A percentile compares a stretch with the other conserved stretches of the same genome.
These are phyloP conservation scores for Schwanniomyces pseudopolymorphus DNA, from an alignment of 805 yeast genomes.

Conservation along the genomic window DNA sequence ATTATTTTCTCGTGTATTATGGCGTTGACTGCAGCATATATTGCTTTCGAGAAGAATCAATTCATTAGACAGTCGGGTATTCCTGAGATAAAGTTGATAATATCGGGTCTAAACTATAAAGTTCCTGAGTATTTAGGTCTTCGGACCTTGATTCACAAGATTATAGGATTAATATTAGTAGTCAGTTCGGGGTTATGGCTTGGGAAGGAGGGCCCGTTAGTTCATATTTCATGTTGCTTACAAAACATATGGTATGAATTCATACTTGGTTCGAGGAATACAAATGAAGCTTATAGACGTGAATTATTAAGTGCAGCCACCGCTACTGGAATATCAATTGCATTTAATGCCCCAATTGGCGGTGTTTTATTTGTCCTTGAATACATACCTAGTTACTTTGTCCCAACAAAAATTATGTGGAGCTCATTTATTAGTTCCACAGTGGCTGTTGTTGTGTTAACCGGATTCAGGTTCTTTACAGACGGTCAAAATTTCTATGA, in stretches of 20 bases:
- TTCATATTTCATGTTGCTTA: slow-evolving; percentile 71
- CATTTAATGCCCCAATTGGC: slow-evolving; percentile 85
- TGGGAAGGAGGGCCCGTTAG: slow-evolving; percentile 86
- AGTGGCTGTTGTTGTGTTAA: slow-evolving; percentile 60
- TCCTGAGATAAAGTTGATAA: slow-evolving; percentile 66
- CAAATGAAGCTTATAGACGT: slow-evolving; percentile 62
- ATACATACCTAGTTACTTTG: slow-evolving; percentile 61
- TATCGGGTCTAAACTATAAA: slow-evolving; percentile 60
- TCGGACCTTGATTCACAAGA: slow-evolving; percentile 53
- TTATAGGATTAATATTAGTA: slow-evolving; percentile 58
- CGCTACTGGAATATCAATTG: slow-evolving; percentile 82
- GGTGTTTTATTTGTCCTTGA: slow-evolving; percentile 81
- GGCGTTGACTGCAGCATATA: slow-evolving; percentile 26
- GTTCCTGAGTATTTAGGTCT: slow-evolving; percentile 49
- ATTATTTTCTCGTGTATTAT: slow-evolving; percentile 23
- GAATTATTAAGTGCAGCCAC: slow-evolving; percentile 73
- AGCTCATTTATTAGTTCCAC: slow-evolving; percentile 79
- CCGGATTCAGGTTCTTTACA: slow-evolving; percentile 38
- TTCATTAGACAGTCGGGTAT: slow-evolving; percentile 57
- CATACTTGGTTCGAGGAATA: slow-evolving; percentile 31
- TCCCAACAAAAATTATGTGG: slow-evolving; percentile 72
- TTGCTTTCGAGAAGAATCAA: slow-evolving; percentile 25
- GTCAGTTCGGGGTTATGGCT: slow-evolving; percentile 79
- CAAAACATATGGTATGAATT: slow-evolving; percentile 30
- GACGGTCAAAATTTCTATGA: slow-evolving; percentile 43